A percentile compares a stretch with the other conserved stretches of the same genome.
phyloP scores from a whole-genome alignment of 2,329 filamentous ascomycete species.

The Fusarium setosum region DNA sequence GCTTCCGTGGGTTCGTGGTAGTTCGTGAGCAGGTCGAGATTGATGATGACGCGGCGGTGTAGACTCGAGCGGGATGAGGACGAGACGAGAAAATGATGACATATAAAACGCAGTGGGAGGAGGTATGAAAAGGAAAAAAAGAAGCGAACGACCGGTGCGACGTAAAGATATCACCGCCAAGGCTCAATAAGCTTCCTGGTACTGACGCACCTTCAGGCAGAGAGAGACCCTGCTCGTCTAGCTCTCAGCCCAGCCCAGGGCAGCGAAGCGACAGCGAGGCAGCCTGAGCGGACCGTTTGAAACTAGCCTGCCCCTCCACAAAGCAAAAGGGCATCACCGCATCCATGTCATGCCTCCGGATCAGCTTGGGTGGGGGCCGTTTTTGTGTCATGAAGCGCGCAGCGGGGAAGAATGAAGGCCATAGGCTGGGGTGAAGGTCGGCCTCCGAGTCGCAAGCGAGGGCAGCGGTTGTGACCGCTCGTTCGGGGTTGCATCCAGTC shows the following conservation, averaged over 20 bases:
- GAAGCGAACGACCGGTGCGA: not conserved
- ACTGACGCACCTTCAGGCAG: not conserved
- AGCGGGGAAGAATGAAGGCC: not conserved
- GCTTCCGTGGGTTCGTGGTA: not conserved
- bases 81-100: not conserved
- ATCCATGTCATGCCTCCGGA: not conserved
- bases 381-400: constrained; percentile 2
- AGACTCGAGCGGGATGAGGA: not conserved
- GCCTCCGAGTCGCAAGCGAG: not conserved
- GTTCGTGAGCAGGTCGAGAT: not conserved
- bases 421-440: too few relatives aligned
- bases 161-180: not conserved
- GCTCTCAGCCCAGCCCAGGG: constrained; percentile 1
- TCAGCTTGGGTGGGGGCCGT: constrained; percentile 23
- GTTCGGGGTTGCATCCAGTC: too few relatives aligned
- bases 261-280: too few relatives aligned
- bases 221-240: not conserved
- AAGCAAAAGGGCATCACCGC: not conserved
- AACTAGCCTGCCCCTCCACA: not conserved
- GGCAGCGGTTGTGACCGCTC: too few relatives aligned
- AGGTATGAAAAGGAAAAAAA: constrained; percentile 1
- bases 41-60: constrained; percentile 1
- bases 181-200: not conserved
- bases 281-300: constrained; percentile 5
- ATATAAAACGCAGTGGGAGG: constrained; percentile 11